These are phyloP conservation scores for Sporisorium scitamineum DNA, from an alignment of 1,284 basidiomycete species.

Conservation along the genomic window DNA sequence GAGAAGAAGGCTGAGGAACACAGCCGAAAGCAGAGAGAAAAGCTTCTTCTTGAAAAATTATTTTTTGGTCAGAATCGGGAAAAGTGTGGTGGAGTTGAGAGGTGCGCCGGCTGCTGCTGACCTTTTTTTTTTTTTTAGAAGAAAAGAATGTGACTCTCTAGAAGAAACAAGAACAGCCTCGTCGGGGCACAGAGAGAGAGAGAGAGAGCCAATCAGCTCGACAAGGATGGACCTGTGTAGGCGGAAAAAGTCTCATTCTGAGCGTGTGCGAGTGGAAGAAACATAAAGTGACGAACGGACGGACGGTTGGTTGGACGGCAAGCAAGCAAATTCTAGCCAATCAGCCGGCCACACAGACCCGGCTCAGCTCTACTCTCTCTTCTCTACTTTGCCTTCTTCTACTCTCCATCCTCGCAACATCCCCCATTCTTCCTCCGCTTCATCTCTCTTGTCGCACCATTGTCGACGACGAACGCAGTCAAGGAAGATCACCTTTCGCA, in stretches of 20 bases:
- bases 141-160: background rate
- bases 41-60: background rate
- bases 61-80: background rate
- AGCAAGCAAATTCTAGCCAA: background rate
- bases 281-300: background rate
- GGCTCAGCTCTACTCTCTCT: slow-evolving; percentile 9
- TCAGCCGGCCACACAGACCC: background rate
- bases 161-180: background rate
- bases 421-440: slow-evolving; percentile 2
- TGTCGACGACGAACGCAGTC: slow-evolving; percentile 11
- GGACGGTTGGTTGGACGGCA: background rate
- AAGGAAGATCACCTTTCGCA: slow-evolving; percentile 18
- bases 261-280: no score
- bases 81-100: slow-evolving; percentile 6
- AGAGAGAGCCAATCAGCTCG: background rate
- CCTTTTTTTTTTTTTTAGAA: background rate
- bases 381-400: slow-evolving; percentile 11
- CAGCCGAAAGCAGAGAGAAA: slow-evolving; percentile 5
- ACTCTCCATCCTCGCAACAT: slow-evolving; percentile 19
- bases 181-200: background rate
- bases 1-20: slow-evolving; percentile 31
- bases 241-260: background rate
- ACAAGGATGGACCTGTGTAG: no score
- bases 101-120: background rate
- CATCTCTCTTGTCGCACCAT: slow-evolving; percentile 1